Percentiles rank a stretch among this genome's conserved stretches.
These are phyloP conservation scores for Maudiozyma barnettii DNA, from an alignment of 805 yeast species.

Conservation along the genomic window DNA sequence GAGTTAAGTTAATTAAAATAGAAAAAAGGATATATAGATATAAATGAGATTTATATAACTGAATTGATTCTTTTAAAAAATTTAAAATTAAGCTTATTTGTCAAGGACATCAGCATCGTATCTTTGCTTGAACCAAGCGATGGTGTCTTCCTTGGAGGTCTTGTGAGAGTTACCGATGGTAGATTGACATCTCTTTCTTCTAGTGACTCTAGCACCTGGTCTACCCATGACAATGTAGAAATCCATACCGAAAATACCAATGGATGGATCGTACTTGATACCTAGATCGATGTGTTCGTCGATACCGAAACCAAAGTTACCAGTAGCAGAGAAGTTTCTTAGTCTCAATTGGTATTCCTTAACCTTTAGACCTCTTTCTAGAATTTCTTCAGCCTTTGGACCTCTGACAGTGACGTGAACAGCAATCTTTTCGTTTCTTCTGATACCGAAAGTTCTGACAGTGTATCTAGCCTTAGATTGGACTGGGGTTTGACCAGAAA, in stretches of 20 bases:
- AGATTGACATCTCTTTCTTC: slow-evolving; percentile 93
- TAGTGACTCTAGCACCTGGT: slow-evolving; percentile 97
- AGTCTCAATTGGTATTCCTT: slow-evolving; percentile 95
- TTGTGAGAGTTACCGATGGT: slow-evolving; percentile 87
- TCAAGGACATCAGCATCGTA: slow-evolving; percentile 97
- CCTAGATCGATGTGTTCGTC: slow-evolving; percentile 99
- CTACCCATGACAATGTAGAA: slow-evolving; percentile 99
- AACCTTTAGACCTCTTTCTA: slow-evolving; percentile 99
- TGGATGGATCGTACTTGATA: slow-evolving; percentile 99
- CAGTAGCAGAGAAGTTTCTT: slow-evolving; percentile 96
- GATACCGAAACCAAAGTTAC: slow-evolving; percentile 99
- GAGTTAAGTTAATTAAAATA: background rate
- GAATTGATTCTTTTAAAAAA: background rate
- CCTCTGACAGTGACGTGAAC: slow-evolving; percentile 99
- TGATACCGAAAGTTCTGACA: slow-evolving; percentile 99
- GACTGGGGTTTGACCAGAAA: slow-evolving; percentile 99
- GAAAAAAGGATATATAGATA: background rate
- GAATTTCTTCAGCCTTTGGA: slow-evolving; percentile 98
- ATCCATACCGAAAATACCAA: slow-evolving; percentile 99
- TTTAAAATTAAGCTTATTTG: slow-evolving; percentile 39
- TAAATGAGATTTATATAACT: too few relatives aligned
- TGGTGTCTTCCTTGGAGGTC: slow-evolving; percentile 87
- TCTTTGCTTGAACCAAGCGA: slow-evolving; percentile 98
- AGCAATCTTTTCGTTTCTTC: slow-evolving; percentile 99
- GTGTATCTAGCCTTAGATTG: slow-evolving; percentile 99